Percentiles rank a stretch among this genome's conserved stretches.
These are phyloP conservation scores for Chalara sp. DNA, from an alignment of 2,329 filamentous ascomycete genomes.

Conservation along the genomic window DNA sequence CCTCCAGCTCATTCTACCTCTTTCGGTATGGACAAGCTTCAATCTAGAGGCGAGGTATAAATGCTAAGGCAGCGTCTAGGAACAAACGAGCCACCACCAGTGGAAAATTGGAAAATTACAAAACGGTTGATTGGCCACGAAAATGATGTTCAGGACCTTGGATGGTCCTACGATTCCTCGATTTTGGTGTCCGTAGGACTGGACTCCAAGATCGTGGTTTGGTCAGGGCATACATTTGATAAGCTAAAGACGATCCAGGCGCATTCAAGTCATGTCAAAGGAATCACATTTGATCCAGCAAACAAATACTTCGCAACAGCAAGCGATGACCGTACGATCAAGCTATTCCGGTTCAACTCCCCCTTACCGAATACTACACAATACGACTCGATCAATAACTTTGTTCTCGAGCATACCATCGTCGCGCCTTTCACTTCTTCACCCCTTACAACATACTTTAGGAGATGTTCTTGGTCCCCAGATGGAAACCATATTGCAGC, in stretches of 20 bases:
- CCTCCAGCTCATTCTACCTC: constrained; percentile 69
- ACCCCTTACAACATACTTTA: constrained; percentile 93
- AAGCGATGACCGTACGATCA: constrained; percentile 93
- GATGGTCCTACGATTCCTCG: constrained; percentile 94
- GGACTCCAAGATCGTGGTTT: constrained; percentile 96
- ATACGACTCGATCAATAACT: constrained; percentile 95
- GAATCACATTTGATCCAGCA: constrained; percentile 95
- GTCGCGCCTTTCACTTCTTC: constrained; percentile 81
- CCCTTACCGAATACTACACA: constrained; percentile 86
- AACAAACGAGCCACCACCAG: constrained; percentile 81
- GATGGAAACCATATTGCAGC: constrained; percentile 96
- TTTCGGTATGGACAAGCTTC: constrained; percentile 55
- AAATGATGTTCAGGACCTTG: constrained; percentile 96
- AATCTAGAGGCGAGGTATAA: constrained; percentile 6
- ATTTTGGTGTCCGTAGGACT: constrained; percentile 92
- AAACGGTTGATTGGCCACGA: constrained; percentile 92
- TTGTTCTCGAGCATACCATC: constrained; percentile 89
- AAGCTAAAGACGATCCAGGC: constrained; percentile 90
- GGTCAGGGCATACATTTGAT: constrained; percentile 97
- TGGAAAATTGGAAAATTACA: constrained; percentile 97
- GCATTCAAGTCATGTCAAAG: constrained; percentile 97
- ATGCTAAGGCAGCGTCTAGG: constrained; percentile 32
- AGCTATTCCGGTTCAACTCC: constrained; percentile 91
- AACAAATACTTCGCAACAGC: constrained; percentile 99
- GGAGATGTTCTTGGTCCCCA: constrained; percentile 93